Evolutionary conservation across 805 yeast species (phyloP).

Genomic region (Komagataella mondaviorum): DNA sequence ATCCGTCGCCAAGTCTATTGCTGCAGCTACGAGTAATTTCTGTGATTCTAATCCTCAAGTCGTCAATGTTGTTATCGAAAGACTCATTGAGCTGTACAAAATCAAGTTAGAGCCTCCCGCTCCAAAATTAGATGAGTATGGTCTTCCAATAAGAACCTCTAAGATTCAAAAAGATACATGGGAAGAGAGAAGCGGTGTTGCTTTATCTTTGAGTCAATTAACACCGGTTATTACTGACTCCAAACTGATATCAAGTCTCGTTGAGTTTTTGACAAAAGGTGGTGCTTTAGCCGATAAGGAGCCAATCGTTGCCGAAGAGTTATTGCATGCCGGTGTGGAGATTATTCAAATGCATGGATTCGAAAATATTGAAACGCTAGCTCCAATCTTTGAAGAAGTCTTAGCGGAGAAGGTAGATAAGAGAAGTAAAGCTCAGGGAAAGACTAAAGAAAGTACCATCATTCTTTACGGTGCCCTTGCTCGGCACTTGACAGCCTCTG

Average conservation of each 20-base stretch:
- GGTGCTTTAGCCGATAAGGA: slow-evolving; percentile 69
- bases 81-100: slow-evolving; percentile 41
- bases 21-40: slow-evolving; percentile 33
- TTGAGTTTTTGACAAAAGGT: slow-evolving; percentile 47
- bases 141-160: slow-evolving; percentile 54
- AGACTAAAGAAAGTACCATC: slow-evolving; percentile 65
- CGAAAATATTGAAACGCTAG: slow-evolving; percentile 51
- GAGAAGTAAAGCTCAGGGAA: slow-evolving; percentile 37
- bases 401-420: slow-evolving; percentile 32
- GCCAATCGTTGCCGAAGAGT: slow-evolving; percentile 58
- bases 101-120: slow-evolving; percentile 59
- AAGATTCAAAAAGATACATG: slow-evolving; percentile 59
- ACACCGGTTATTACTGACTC: slow-evolving; percentile 30
- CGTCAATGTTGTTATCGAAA: slow-evolving; percentile 22
- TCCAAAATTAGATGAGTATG: slow-evolving; percentile 69
- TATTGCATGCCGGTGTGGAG: slow-evolving; percentile 80
- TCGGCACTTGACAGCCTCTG: slow-evolving; percentile 59
- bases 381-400: slow-evolving; percentile 69
- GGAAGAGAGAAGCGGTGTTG: slow-evolving; percentile 78
- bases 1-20: slow-evolving; percentile 60
- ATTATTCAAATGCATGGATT: slow-evolving; percentile 58
- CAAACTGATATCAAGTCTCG: slow-evolving; percentile 34
- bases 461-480: slow-evolving; percentile 88
- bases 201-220: slow-evolving; percentile 46
- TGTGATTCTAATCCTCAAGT: slow-evolving; percentile 11